Evolutionary conservation across 345 rosid species (phyloP).

Genomic region (Aquilaria yunnanensis): DNA sequence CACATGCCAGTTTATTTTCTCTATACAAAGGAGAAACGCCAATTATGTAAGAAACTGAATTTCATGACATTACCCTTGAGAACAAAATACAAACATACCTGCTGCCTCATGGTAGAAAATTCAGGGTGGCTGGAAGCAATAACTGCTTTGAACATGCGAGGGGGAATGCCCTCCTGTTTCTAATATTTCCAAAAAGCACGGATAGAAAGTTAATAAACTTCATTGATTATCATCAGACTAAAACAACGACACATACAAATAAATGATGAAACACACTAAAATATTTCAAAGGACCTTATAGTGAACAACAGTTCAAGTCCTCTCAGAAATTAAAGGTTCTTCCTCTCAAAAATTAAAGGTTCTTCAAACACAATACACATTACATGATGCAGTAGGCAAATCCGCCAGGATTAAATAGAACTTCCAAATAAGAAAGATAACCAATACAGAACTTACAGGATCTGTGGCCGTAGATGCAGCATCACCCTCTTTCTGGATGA

Average conservation of each 20-base stretch:
- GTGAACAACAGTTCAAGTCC: background rate
- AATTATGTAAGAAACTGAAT: background rate
- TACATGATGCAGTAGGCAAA: background rate
- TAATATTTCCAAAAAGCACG: conserved; percentile 20
- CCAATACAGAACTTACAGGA: conserved; percentile 36
- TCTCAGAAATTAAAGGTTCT: background rate
- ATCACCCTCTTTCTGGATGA: conserved; percentile 41
- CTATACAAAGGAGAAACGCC: background rate
- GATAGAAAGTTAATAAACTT: background rate
- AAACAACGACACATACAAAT: background rate
- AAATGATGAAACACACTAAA: background rate
- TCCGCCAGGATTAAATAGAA: no score
- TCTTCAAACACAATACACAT: background rate
- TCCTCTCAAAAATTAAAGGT: background rate
- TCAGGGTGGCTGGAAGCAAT: conserved; percentile 96
- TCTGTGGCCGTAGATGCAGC: conserved; percentile 25
- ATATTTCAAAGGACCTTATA: no score
- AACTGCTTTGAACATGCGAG: conserved; percentile 93
- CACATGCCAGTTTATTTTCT: no score
- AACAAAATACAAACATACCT: conserved; percentile 35
- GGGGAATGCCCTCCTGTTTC: conserved; percentile 95
- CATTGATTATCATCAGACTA: background rate
- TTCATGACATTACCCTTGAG: background rate
- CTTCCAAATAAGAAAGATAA: conserved; percentile 6
- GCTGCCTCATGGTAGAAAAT: conserved; percentile 95